Evolutionary conservation across 192 early-diverging fungal genomes (phyloP), one percentile per base, ranked within the genome.

Genomic region (Mortierella antarctica): DNA sequence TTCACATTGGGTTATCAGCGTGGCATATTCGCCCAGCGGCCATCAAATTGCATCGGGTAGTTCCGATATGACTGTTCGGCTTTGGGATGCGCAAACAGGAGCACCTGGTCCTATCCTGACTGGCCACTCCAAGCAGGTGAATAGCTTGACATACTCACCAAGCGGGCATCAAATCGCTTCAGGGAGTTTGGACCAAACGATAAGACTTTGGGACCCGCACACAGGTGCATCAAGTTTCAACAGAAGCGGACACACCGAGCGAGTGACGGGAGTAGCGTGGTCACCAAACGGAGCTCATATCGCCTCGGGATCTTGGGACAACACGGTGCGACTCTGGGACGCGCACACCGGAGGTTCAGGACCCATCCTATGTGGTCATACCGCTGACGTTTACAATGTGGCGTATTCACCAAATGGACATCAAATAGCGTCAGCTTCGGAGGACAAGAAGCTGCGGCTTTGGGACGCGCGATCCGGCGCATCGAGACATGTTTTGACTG

Each of bases 231-330:
- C n/a, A n/a, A n/a, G n/a, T n/a, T n/a, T n/a, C n/a, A n/a, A n/a
- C n/a, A n/a, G n/a, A n/a, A n/a, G n/a, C n/a, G n/a, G n/a, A n/a
- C n/a, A 57, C 46, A 20, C 40, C 51, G 47, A 49, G 5, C 12
- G 13, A 4, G n/a, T 58, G 14, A 21, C n/a, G 7, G 41, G 55
- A 2, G 21, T 67, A 8, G 14, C 54, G 2, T 67, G 20, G 20
- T 57, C 52, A 57, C 57, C 55, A 68, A 68, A 57, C 5, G 57
- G 67, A 42, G 54, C 54, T 57, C 67, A 70, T 47, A 46, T 70
- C 45, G 60, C 57, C 49, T 60, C 68, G 10, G 46, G 55, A 20
- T 49, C 56, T 53, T 41, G 18, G n/a, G 68, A 59, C 50, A 52
- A 14, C 41, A 59, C 60, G 15, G 31, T 70, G 49, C 57, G 68